Evolutionary conservation across 306 rosid genomes (phyloP), one percentile per base, ranked within the genome.

Genomic region (Cercis canadensis): DNA sequence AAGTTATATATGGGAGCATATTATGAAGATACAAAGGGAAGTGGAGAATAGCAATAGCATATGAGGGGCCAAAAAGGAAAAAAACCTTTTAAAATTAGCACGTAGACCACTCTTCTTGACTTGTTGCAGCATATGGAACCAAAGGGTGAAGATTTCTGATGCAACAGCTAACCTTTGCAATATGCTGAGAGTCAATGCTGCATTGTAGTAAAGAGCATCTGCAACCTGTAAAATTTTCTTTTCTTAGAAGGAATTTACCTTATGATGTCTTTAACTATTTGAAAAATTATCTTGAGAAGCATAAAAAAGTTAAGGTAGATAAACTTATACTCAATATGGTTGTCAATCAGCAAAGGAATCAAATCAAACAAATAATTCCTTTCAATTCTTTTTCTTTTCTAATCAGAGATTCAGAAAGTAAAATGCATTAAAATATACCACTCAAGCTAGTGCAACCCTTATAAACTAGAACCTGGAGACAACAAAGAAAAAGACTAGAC

Each of bases 71-170:
- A 63, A 59, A 5, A 72, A 29, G 66, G 24, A 55, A 21, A 62
- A 57, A 24, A n/a, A 88, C 98, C 96, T 90, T 76, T 80, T 90
- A 74, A 93, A 93, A 74, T 93, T 87, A 58, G 83, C 85, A 40
- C 88, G 90, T 4, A 19, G 24, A 11, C 98, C 98, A 74, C 93
- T 84, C 85, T 85, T 90, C 71, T 79, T 93, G 73, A 88, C 93
- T 81, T 93, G 93, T 66, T 81, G 85, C 77, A 93, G 83, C 97
- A 93, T 84, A 69, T 82, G 96, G 73, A 93, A 90, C 98, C 98
- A 93, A 72, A 88, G 96, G 70, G 77, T 85, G 81, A 93, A 93
- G 11, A 93, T 79, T 73, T 93, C 90, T 45, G 96, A 77, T 5
- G 98, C 96, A 53, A 90, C 90, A 37, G 92, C 96, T 21, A 90